These are phyloP conservation scores for Chlamydomonas sp. DNA, from an alignment of 139 green algal genomes.

Conservation along the genomic window DNA sequence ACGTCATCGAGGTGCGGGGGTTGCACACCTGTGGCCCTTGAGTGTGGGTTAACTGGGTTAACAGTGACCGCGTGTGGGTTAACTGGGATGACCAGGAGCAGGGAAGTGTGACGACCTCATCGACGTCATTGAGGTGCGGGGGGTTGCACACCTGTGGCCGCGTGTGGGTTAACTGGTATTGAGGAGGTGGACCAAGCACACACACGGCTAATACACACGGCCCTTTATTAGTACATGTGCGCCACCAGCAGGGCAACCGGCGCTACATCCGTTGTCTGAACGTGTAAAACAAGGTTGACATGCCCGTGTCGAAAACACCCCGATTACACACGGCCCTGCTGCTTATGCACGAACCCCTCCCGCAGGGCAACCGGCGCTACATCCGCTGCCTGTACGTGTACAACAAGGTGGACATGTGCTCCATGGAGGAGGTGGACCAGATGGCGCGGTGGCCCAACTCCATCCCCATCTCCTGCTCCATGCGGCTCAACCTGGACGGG, in stretches of 20 bases:
- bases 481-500: conserved; percentile 93
- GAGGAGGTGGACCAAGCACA: no score
- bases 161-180: no score
- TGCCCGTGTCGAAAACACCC: conserved; percentile 27
- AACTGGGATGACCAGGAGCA: no score
- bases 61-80: no score
- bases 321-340: no score
- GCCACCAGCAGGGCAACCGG: conserved; percentile 76
- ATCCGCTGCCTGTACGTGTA: conserved; percentile 99
- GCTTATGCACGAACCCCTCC: no score
- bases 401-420: conserved; percentile 97
- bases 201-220: no score
- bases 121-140: conserved; percentile 93
- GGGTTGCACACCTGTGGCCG: no score
- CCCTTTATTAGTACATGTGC: no score
- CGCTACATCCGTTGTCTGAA: conserved; percentile 97
- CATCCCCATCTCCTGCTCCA: conserved; percentile 90
- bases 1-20: conserved; percentile 91
- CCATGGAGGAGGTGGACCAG: conserved; percentile 96
- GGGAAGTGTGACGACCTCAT: conserved; percentile 89
- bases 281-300: conserved; percentile 99
- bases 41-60: no score
- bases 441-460: conserved; percentile 82
- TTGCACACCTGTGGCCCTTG: no score
- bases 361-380: conserved; percentile 88